Base-by-base conservation (phyloP, 1,139 yeast genomes). In the Magnusiomyces sp. region DNA sequence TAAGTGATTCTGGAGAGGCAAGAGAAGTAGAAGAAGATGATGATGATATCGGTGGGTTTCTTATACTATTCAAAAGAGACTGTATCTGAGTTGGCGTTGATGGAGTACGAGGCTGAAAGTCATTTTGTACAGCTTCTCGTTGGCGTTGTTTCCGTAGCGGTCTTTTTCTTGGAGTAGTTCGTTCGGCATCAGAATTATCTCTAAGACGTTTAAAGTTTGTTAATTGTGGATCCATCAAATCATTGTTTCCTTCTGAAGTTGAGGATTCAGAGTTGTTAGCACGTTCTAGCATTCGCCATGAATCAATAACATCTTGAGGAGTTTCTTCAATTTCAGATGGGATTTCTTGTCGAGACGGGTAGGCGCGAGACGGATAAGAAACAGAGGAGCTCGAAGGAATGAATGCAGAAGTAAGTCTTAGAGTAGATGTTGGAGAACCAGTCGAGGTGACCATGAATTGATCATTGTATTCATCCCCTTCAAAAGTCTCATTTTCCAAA, bases 281-380 rank as follows among this genome's bases (percentile, higher is more conserved):
- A 42, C 53, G 58, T 43, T 62, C 68, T 16, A 64, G 54, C 60
- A 63, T 56, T 19, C 55, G 57, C 69, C 69, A 65, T 1, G 69
- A 66, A 47, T 59, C 59, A 6, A 52, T 51, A 46, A 62, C 66
- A 31, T 63, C 67, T 4, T 60, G 58, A 9, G 61, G 53, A 47
- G 62, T 53, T 19, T 47, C 45, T 1, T 53, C 51, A 7, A 33
- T 42, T 37, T 37, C 40, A 37, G n/a, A 17, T 37, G 13, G 19
- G 9, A 17, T 17, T 14, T 17, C 19, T n/a, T 11, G 29, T 7
- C 29, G 29, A 23, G 29, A 7, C 4, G 40, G 2, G 6, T 37
- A 37, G 3, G 16, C 2, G 19, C 20, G 17, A 11, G 40, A 16
- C 5, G 40, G 19, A 10, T 11, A 37, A 37, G 40, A n/a, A 37